Base-by-base conservation (phyloP, 805 yeast genomes). In the Vanderwaltozyma polyspora region DNA sequence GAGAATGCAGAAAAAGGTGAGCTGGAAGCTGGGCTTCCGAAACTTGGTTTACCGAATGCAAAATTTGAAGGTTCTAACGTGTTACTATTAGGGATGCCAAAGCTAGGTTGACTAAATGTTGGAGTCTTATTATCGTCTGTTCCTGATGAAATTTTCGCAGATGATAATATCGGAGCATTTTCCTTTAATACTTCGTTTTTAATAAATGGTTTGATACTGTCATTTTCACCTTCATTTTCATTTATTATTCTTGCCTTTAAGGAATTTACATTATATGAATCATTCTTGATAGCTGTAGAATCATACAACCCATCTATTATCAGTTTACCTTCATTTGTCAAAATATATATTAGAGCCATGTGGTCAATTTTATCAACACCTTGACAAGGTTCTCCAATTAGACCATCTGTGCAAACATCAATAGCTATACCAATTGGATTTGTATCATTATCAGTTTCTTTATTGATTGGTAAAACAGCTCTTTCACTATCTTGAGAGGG, bases 391-490 rank as follows among this genome's bases (percentile, higher is more conserved):
- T 70, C 67, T 2, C 51, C 35, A 2, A 77, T 70, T 1, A 46
- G 45, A 1, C 62, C 64, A 0, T 55, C 52, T 3, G 72, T 60
- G 9, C 67, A 60, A 11, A 76, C 45, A 50, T 84, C 94, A 5
- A 83, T 31, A 1, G 73, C 74, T 9, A 81, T 43, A 5, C 95
- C 95, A 16, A 81, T 60, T 0, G 89, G 76, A 6, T 79, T 68
- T 11, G 80, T 70, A 46, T 84, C 94, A 33, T 70, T 77, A 30
- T 70, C 77, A 1, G 77, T 62, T 3, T 65, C 76, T 7, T 73
- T 77, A 48, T 72, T 73, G 44, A 83, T 62, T 1, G 95, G 94
- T 41, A 84, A 61, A 18, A 74, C 68, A 0, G 94, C 94, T 32
- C 81, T 66, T 45, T 73, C 74, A 4, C 76, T 63, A 48, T 86